Conservation (phyloP, 1,139 yeast species). For the Geotrichum reessii region DNA sequence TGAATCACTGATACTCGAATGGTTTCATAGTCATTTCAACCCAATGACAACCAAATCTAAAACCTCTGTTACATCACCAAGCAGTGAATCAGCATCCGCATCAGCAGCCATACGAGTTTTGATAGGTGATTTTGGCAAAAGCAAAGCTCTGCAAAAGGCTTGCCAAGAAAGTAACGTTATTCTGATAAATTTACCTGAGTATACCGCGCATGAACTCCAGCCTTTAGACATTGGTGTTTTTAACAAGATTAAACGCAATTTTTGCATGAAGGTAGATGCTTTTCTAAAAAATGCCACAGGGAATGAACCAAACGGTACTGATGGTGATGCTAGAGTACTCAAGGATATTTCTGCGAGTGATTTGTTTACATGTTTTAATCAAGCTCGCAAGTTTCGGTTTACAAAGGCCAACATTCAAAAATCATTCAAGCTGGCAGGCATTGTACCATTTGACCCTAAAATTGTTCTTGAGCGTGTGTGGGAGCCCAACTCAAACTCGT, state of each 20-base stretch:
- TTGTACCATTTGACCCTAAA: slow-evolving; percentile 8
- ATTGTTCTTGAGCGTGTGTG: slow-evolving; percentile 14
- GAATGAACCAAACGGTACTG: not conserved
- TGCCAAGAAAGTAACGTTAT: slow-evolving; percentile 8
- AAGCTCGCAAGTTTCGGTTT: slow-evolving; percentile 11
- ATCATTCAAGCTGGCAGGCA: slow-evolving; percentile 11
- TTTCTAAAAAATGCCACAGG: slow-evolving; percentile 2
- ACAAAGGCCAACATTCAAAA: slow-evolving; percentile 13
- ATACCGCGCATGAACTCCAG: slow-evolving; percentile 13
- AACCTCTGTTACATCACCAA: not conserved
- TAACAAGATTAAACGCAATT: slow-evolving; percentile 10
- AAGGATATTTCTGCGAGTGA: slow-evolving; percentile 1
- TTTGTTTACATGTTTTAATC: slow-evolving; percentile 4
- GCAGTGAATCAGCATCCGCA: not conserved
- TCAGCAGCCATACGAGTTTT: not conserved
- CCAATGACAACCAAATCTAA: not conserved
- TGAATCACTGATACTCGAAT: slow-evolving; percentile 6
- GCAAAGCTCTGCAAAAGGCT: not conserved
- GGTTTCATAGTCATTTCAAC: slow-evolving; percentile 5
- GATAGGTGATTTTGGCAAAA: not conserved
- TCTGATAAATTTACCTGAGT: slow-evolving; percentile 7
- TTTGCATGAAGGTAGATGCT: slow-evolving; percentile 14
- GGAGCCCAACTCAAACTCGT: slow-evolving; percentile 2
- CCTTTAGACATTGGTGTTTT: slow-evolving; percentile 15
- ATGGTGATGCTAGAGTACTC: not conserved